A percentile compares a stretch with the other conserved stretches of the same genome.
These are phyloP conservation scores for Pleoardoris graminearum DNA, from an alignment of 2,329 filamentous ascomycete genomes.

Conservation along the genomic window DNA sequence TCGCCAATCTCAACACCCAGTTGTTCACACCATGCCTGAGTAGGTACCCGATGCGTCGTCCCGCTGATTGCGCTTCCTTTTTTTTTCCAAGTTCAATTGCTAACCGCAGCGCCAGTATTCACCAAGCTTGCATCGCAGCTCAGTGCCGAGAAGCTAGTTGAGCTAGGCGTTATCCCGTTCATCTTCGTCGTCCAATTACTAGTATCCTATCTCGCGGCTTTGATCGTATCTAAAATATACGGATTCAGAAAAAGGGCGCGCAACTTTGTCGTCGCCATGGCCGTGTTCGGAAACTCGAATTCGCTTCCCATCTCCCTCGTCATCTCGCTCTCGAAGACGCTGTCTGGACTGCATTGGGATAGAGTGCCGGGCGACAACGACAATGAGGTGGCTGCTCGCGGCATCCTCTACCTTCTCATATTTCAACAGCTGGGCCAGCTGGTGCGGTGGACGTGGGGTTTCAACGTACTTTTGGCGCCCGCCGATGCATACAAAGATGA, in stretches of 20 bases:
- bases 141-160: constrained; percentile 84
- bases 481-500: constrained; percentile 73
- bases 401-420: constrained; percentile 92
- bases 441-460: constrained; percentile 97
- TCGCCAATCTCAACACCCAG: constrained; percentile 94
- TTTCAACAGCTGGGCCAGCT: constrained; percentile 97
- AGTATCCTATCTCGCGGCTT: constrained; percentile 80
- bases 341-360: constrained; percentile 92
- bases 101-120: constrained; percentile 66
- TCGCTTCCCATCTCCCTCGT: constrained; percentile 96
- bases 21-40: constrained; percentile 96
- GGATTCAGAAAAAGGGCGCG: constrained; percentile 80
- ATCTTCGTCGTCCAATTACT: constrained; percentile 89
- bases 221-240: constrained; percentile 72
- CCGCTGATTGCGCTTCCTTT: too few species aligned
- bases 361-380: constrained; percentile 90
- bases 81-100: not conserved
- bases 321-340: constrained; percentile 87
- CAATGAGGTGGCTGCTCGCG: constrained; percentile 88
- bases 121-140: constrained; percentile 95
- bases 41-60: too few species aligned
- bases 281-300: constrained; percentile 96
- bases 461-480: constrained; percentile 89
- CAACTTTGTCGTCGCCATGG: constrained; percentile 98
- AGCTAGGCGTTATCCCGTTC: constrained; percentile 90